Percentiles rank a stretch among this genome's conserved stretches.
These are phyloP conservation scores for Solanum megistacrolobum DNA, from an alignment of 257 asterid species.

Conservation along the genomic window DNA sequence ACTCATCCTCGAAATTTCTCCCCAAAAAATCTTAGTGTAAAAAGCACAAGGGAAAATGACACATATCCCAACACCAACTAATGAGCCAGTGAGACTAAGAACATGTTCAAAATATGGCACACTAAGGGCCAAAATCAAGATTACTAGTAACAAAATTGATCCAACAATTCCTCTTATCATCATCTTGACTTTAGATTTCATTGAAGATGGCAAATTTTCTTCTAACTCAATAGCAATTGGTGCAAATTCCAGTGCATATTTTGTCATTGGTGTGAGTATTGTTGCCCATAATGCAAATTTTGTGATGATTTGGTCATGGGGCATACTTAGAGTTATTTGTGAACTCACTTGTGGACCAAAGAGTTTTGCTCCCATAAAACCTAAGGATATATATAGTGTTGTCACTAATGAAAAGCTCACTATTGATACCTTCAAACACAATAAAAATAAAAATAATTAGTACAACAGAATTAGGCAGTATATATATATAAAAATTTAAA, in stretches of 20 bases:
- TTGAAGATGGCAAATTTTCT: conserved; percentile 25
- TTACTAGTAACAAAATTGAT: conserved; percentile 34
- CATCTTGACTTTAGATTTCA: conserved; percentile 37
- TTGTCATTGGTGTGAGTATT: conserved; percentile 61
- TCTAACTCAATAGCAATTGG: conserved; percentile 67
- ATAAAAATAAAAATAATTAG: background rate
- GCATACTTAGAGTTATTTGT: conserved; percentile 71
- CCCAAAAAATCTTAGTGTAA: conserved; percentile 51
- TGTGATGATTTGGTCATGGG: conserved; percentile 25
- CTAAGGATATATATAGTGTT: conserved; percentile 36
- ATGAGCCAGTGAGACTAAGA: conserved; percentile 66
- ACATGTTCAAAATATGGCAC: conserved; percentile 63
- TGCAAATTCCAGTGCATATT: conserved; percentile 61
- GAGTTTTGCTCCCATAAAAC: conserved; percentile 64
- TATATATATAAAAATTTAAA: too few species aligned
- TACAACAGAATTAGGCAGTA: background rate
- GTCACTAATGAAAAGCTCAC: conserved; percentile 61
- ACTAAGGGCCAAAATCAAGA: conserved; percentile 46
- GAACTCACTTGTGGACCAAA: conserved; percentile 59
- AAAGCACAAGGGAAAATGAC: conserved; percentile 47
- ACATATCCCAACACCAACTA: conserved; percentile 57
- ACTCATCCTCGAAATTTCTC: conserved; percentile 14
- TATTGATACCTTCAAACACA: conserved; percentile 37
- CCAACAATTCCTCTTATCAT: conserved; percentile 45
- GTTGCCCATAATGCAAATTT: conserved; percentile 76